Base-by-base conservation (phyloP, 2,329 filamentous ascomycete genomes). In the Dactylellina drechsleri region DNA sequence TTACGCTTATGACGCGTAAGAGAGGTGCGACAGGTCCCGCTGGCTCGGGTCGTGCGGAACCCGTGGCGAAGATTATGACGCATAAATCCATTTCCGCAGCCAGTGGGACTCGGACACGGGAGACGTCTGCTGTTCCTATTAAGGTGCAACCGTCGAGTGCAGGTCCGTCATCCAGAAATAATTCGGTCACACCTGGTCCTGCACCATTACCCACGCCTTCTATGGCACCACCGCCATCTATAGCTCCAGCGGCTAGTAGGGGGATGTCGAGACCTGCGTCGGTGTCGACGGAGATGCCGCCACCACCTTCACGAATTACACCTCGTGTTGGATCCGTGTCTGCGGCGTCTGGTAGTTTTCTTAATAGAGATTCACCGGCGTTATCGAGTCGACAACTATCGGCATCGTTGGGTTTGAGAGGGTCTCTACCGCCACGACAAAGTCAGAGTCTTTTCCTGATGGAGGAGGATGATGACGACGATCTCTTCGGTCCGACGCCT, bases 1-100 rank as follows among this genome's bases (percentile, higher is more conserved):
- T 86, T 77, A 86, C 85, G 2, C 81, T 87, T 41, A 86, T 86
- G 85, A 87, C 85, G 59, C 72, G 72, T 52, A 68, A 70, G 20
- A 65, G 67, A 20, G 72, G 72, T n/a, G 72, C 70, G n/a, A 58
- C 62, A 5, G 70, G 70, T n/a, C 70, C 70, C 18, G 62, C 57
- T 1, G 62, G 62, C 2, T 13, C 56, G 31, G 65, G 71, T 12
- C 65, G 62, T 41, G 72, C 59, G 15, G 72, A 68, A 16, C 72
- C 66, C 0, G 60, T 76, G 15, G 66, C 72, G 45, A 70, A 68
- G 47, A 70, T 76, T 54, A 36, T 70, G 43, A 62, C 53, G 16
- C 54, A 66, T 50, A 58, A 49, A 16, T 15, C 10, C 6, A 6
- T 36, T 1, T 49, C 16, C n/a, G 40, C 40, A 20, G 71, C 43